These are phyloP conservation scores for Populus tomentosa DNA, from an alignment of 441 rosid genomes.

Conservation along the genomic window DNA sequence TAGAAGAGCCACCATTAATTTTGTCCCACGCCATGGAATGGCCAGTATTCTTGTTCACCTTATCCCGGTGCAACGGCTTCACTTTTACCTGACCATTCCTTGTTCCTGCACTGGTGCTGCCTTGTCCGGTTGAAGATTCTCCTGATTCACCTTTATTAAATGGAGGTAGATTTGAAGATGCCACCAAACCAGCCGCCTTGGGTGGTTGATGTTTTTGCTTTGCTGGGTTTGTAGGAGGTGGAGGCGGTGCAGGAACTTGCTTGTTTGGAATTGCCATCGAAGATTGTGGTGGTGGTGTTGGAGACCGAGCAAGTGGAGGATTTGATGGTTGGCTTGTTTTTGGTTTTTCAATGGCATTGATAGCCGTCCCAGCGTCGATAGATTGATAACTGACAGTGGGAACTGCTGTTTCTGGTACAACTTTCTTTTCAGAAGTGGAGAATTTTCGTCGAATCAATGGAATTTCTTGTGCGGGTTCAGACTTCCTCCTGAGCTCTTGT, in stretches of 20 bases:
- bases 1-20: constrained; percentile 71
- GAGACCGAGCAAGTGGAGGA: too few relatives aligned
- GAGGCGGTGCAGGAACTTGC: constrained; percentile 11
- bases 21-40: constrained; percentile 98
- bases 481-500: too few relatives aligned
- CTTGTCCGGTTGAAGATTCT: constrained; percentile 28
- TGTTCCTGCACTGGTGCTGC: constrained; percentile 7
- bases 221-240: constrained; percentile 19
- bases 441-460: too few relatives aligned
- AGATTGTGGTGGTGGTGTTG: neutral
- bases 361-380: too few relatives aligned
- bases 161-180: neutral
- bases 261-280: constrained; percentile 12
- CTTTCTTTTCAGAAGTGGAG: too few relatives aligned
- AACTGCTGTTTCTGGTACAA: too few relatives aligned
- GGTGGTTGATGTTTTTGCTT: constrained; percentile 17
- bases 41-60: constrained; percentile 53
- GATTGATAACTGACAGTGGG: too few relatives aligned
- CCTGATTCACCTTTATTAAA: constrained; percentile 14
- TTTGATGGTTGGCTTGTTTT: too few relatives aligned
- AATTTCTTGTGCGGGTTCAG: too few relatives aligned
- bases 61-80: constrained; percentile 95
- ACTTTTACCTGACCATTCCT: constrained; percentile 57
- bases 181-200: too few relatives aligned
- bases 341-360: too few relatives aligned